Evolutionary conservation across 177 flowering plant species (phyloP).

Genomic region (Vitis hybrid): DNA sequence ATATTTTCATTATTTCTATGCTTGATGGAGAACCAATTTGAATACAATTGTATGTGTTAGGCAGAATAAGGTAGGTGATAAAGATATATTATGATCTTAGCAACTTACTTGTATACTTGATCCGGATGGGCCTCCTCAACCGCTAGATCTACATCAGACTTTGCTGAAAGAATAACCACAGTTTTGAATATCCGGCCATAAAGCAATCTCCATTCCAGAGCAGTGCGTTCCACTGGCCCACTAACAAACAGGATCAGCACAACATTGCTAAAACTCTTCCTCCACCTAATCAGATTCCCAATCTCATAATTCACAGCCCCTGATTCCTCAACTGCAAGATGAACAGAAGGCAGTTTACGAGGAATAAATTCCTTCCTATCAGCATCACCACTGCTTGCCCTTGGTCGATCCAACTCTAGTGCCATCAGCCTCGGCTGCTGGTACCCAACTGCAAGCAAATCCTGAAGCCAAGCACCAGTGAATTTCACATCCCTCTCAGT

Average conservation of each 20-base stretch:
- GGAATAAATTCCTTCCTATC: conserved; percentile 90
- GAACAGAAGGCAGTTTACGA: conserved; percentile 82
- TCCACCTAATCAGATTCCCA: conserved; percentile 85
- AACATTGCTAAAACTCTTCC: conserved; percentile 90
- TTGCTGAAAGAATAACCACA: conserved; percentile 72
- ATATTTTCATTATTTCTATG: no score
- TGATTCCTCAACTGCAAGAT: conserved; percentile 94
- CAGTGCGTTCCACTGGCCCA: conserved; percentile 87
- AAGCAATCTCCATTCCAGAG: conserved; percentile 96
- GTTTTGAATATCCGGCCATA: conserved; percentile 95
- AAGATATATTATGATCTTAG: neutral
- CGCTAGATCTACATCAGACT: conserved; percentile 71
- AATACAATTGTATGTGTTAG: no score
- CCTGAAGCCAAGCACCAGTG: conserved; percentile 98
- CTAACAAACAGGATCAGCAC: conserved; percentile 83
- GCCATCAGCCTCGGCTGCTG: conserved; percentile 96
- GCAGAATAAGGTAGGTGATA: neutral
- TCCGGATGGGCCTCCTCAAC: conserved; percentile 74
- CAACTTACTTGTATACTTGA: conserved; percentile 78
- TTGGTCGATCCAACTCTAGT: conserved; percentile 68
- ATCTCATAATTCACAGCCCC: conserved; percentile 91
- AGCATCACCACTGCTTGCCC: conserved; percentile 85
- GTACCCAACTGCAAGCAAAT: conserved; percentile 89
- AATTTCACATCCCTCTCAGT: conserved; percentile 80
- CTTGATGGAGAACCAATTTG: no score